These are phyloP conservation scores for Malus asiatica DNA, from an alignment of 306 rosid species.

Conservation along the genomic window DNA sequence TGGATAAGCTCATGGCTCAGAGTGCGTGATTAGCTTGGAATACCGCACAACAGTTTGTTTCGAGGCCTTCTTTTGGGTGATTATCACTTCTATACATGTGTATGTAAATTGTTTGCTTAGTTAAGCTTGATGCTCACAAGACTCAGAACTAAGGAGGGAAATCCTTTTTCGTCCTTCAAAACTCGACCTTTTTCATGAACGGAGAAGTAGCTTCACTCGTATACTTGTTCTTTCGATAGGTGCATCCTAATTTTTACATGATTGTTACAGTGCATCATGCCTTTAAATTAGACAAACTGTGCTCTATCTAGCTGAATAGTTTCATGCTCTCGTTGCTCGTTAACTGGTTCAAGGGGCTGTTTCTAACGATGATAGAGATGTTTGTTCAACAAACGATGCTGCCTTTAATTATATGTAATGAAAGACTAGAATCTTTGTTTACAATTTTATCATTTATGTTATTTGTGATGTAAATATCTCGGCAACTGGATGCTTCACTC, in stretches of 20 bases:
- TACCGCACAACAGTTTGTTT: too few relatives aligned
- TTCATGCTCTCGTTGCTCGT: neutral
- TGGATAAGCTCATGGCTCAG: too few relatives aligned
- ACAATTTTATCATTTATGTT: neutral
- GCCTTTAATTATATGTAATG: neutral
- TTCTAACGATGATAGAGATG: neutral
- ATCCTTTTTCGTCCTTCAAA: too few relatives aligned
- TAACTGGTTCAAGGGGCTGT: neutral
- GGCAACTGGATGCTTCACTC: slow-evolving; percentile 9
- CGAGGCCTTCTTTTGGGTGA: too few relatives aligned
- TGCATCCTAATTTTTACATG: too few relatives aligned
- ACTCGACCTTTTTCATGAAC: neutral
- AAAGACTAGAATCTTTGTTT: neutral
- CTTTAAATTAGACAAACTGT: neutral
- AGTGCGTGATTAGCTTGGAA: too few relatives aligned
- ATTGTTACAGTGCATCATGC: neutral
- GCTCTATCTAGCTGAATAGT: neutral
- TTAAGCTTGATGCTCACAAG: too few relatives aligned
- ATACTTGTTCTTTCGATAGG: too few relatives aligned
- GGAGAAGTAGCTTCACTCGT: neutral
- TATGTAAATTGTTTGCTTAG: too few relatives aligned
- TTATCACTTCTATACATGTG: too few relatives aligned
- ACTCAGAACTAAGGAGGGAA: too few relatives aligned
- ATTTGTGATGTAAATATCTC: slow-evolving; percentile 5
- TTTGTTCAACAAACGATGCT: neutral